Conservation (phyloP, 139 green algal species). For the Chlorella sp. region DNA sequence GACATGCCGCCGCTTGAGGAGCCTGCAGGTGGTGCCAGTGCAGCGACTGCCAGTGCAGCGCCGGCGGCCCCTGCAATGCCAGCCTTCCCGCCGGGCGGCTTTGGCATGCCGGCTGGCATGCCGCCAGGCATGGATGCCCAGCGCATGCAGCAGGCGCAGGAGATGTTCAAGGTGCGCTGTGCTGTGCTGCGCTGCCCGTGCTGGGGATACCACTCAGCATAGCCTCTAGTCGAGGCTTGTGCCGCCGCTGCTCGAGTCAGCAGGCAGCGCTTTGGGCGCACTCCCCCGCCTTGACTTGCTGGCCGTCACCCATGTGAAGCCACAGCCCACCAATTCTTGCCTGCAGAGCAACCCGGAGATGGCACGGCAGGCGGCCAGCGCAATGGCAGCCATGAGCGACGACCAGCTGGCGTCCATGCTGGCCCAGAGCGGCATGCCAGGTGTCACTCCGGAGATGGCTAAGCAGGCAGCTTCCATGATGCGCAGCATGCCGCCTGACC, state of each 20-base stretch:
- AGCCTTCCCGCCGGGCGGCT: background rate
- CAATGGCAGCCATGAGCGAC: constrained; percentile 32
- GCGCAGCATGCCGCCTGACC: constrained; percentile 25
- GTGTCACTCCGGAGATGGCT: constrained; percentile 35
- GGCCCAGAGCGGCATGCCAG: constrained; percentile 21
- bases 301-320: too few relatives aligned
- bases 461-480: constrained; percentile 23
- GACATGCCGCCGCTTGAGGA: constrained; percentile 10
- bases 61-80: background rate
- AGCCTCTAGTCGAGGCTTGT: too few relatives aligned
- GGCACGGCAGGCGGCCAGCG: constrained; percentile 1
- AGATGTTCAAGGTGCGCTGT: constrained; percentile 30
- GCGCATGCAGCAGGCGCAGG: constrained; percentile 2
- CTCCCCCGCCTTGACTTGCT: too few relatives aligned
- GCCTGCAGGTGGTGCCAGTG: background rate
- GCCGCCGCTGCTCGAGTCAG: too few relatives aligned
- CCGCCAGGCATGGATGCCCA: constrained; percentile 18
- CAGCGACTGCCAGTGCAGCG: background rate
- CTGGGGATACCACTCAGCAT: too few relatives aligned
- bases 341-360: constrained; percentile 30
- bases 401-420: constrained; percentile 27
- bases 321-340: background rate
- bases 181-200: background rate
- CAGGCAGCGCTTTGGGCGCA: too few relatives aligned
- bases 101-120: background rate